Conservation (phyloP, 192 early-diverging fungal species). For the Backusella parvicylindrica region DNA sequence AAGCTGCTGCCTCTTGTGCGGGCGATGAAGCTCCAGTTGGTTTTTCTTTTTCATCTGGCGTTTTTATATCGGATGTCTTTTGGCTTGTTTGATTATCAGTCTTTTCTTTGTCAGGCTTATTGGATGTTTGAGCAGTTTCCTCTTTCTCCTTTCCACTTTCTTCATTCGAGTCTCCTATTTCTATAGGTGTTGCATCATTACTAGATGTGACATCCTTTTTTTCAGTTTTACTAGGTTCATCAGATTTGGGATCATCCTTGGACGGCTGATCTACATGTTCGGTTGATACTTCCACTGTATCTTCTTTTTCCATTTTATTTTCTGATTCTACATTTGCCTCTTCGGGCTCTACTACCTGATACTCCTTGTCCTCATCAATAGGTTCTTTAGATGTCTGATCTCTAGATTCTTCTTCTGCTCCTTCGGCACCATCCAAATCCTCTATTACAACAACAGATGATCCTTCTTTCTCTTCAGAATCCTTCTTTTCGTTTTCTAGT, state of each 20-base stretch:
- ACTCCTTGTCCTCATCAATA: background rate
- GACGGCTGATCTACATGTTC: background rate
- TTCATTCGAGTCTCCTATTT: background rate
- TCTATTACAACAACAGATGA: background rate
- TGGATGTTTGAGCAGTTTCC: background rate
- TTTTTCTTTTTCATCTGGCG: background rate
- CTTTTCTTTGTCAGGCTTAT: background rate
- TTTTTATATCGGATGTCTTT: background rate
- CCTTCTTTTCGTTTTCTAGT: background rate
- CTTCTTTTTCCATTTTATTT: background rate
- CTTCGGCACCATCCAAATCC: background rate
- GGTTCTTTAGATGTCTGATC: background rate
- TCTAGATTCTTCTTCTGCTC: background rate
- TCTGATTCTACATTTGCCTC: background rate
- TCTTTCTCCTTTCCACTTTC: background rate
- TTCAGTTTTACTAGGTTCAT: background rate
- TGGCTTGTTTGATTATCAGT: background rate
- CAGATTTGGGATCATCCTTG: background rate
- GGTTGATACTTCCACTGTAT: background rate
- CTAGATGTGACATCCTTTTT: background rate
- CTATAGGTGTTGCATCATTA: background rate
- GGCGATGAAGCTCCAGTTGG: background rate
- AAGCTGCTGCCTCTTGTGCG: background rate
- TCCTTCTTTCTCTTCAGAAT: background rate
- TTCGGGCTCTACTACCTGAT: background rate